Base-by-base conservation (phyloP, 2,329 filamentous ascomycete genomes). In the Cryphonectria nitschkei region DNA sequence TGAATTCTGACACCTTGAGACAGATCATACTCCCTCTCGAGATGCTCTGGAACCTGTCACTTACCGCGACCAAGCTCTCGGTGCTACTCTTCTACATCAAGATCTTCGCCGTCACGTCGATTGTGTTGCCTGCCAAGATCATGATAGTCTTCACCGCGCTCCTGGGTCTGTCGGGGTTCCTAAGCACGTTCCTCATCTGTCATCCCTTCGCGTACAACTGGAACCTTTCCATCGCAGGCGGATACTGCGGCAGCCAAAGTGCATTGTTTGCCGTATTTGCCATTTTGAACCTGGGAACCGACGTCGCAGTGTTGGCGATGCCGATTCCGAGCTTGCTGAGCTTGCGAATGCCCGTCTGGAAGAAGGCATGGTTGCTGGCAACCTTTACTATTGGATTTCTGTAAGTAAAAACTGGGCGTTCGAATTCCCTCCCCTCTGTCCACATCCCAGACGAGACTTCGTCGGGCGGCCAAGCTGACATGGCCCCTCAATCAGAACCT, bases 151-250 rank as follows among this genome's bases (percentile, higher is more conserved):
- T 79, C 29, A 75, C 77, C 14, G 52, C 74, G 1, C 65, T 76
- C 22, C 77, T 78, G 74, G 77, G 74, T 2, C 19, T 76, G 19
- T 74, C 75, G n/a, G 76, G 76, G 16, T 75, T 80, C 62, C 65
- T 80, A 22, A 75, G 74, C 29, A 75, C 77, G 11, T 74, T 77
- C 70, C 74, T 82, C 52, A 79, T 82, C 65, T 83, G 81, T 72
- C 75, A 69, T n/a, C 81, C 81, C 1, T 75, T 82, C 41, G 75
- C 77, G 11, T 78, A 77, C 65, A 79, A 77, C 63, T 82, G 81
- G 80, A 74, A 81, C 68, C 77, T 73, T 41, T 70, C 73, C 22
- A 77, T 78, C 56, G 75, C 74, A 14, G 77, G 75, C 29, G 78
- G 81, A 19, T 72, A 75, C 7, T 82, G 77, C 68, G 78, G 78